Evolutionary conservation across 306 rosid species (phyloP).

Genomic region (Prunus salicina): DNA sequence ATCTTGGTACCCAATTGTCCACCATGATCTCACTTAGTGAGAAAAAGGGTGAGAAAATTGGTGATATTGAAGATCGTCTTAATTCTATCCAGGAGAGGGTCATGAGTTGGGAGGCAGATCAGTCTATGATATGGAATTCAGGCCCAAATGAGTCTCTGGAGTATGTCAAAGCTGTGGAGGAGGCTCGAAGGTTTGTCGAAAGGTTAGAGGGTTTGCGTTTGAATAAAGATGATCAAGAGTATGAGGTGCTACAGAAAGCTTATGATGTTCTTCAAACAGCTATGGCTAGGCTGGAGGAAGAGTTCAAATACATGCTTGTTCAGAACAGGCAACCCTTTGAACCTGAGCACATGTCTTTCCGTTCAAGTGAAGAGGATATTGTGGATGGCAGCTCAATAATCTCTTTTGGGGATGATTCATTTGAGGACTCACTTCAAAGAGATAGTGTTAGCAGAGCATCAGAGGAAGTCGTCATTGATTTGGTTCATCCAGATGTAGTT

Average conservation of each 20-base stretch:
- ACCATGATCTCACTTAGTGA: constrained; percentile 36
- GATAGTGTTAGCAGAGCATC: constrained; percentile 56
- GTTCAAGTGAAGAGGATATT: constrained; percentile 63
- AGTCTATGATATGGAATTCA: constrained; percentile 73
- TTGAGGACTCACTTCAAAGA: constrained; percentile 59
- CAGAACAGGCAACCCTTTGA: constrained; percentile 71
- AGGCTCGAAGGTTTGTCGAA: constrained; percentile 48
- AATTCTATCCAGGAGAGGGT: constrained; percentile 54
- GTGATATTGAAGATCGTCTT: constrained; percentile 43
- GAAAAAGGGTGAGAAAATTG: constrained; percentile 29
- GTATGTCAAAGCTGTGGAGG: constrained; percentile 61
- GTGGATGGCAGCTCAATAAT: constrained; percentile 58
- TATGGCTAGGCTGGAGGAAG: constrained; percentile 82
- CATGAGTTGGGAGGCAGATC: constrained; percentile 75
- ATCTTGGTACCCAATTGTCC: constrained; percentile 67
- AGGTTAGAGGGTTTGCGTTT: constrained; percentile 52
- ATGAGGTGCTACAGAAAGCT: constrained; percentile 45
- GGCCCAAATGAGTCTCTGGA: constrained; percentile 58
- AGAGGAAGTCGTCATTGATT: constrained; percentile 61
- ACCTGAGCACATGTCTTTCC: constrained; percentile 68
- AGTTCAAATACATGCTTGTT: constrained; percentile 66
- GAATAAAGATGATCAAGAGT: constrained; percentile 48
- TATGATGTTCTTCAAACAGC: constrained; percentile 80
- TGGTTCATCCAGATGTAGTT: constrained; percentile 61
- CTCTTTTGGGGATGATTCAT: constrained; percentile 69